Evolutionary conservation across 2,329 filamentous ascomycete species (phyloP), one percentile per base, ranked within the genome.

Genomic region (Colletotrichum musicola): DNA sequence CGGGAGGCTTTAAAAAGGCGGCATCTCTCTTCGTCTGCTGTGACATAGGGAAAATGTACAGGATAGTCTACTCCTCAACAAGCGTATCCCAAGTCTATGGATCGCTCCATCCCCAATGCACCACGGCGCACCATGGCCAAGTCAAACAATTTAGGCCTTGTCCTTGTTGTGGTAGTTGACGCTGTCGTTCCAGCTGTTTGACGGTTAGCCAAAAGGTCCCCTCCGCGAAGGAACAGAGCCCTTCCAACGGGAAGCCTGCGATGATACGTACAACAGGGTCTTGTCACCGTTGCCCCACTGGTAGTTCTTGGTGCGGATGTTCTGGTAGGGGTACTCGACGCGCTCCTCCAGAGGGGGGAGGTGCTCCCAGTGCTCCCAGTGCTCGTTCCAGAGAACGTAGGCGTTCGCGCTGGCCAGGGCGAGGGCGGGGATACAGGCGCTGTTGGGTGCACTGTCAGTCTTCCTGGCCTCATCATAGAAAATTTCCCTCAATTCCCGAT

Each of bases 81-180:
- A 49, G 63, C 50, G 58, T 47, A 55, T 65, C 62, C 62, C 30
- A 38, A 62, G 56, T 69, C 67, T 69, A 62, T 62, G 67, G 63
- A 62, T 68, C 58, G 62, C 62, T 62, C 57, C 63, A 22, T 54
- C 51, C 22, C 27, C 27, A 12, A 30, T 53, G 55, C 65, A 42
- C 47, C 42, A 27, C 58, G 25, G 57, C 44, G 50, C 57, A 60
- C 40, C 50, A 49, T 50, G 30, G 30, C 51, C 42, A 44, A 58
- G n/a, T 68, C 30, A 5, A 79, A 76, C 70, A 40, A 46, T 40
- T 60, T 65, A 68, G 35, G 80, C 77, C 88, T 93, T 94, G 86
- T 97, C 92, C 86, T 92, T 92, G 87, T 97, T 94, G 90, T 98
- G 94, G 87, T 97, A 95, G 90, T 98, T 98, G 86, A 98, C 94